Evolutionary conservation across 2,329 filamentous ascomycete genomes (phyloP).

Genomic region (Orbilia brochopaga): DNA sequence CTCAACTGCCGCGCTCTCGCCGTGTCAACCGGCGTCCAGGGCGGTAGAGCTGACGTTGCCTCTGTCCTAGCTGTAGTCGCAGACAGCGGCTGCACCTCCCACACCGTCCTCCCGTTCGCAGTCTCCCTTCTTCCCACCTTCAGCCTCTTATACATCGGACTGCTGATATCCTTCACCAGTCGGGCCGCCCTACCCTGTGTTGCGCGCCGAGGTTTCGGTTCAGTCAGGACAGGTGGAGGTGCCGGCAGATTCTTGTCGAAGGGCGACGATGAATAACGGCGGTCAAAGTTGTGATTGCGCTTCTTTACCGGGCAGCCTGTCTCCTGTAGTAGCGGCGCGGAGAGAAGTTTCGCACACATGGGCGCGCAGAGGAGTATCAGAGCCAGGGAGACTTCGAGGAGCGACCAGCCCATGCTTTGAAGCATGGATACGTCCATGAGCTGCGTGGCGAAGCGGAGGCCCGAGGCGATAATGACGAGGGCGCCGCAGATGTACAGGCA

Average conservation of each 20-base stretch:
- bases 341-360: constrained; percentile 54
- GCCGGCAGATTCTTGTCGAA: constrained; percentile 35
- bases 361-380: constrained; percentile 53
- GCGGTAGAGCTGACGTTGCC: constrained; percentile 13
- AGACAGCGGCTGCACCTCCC: constrained; percentile 50
- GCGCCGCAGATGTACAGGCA: constrained; percentile 53
- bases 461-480: constrained; percentile 54
- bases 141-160: constrained; percentile 51
- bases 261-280: constrained; percentile 37
- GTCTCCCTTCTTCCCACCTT: constrained; percentile 51
- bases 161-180: constrained; percentile 46
- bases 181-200: neutral
- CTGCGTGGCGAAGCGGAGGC: constrained; percentile 56
- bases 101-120: constrained; percentile 51
- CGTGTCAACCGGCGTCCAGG: constrained; percentile 26
- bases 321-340: constrained; percentile 51
- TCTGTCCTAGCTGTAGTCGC: constrained; percentile 21
- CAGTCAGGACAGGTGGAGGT: constrained; percentile 25
- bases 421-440: constrained; percentile 55
- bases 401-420: constrained; percentile 55
- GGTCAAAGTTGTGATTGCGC: constrained; percentile 24
- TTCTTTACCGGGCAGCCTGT: constrained; percentile 24
- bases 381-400: constrained; percentile 54
- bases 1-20: constrained; percentile 14
- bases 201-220: neutral